Evolutionary conservation across 164 flowering plant genomes (phyloP), one percentile per base, ranked within the genome.

Genomic region (Dillenia turbinata): DNA sequence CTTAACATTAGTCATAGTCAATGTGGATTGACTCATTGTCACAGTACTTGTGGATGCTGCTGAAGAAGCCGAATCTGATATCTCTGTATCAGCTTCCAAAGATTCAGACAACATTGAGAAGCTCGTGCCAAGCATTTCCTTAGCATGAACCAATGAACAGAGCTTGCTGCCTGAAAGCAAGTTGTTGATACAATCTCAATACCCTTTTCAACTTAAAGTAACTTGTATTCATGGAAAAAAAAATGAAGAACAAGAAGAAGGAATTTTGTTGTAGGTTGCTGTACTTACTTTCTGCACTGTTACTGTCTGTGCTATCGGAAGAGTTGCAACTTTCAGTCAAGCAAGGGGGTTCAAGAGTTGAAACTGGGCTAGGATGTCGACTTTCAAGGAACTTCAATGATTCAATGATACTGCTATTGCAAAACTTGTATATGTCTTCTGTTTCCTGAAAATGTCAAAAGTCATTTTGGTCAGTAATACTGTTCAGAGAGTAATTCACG

Each of bases 51-150:
- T 67, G 9, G 54, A 60, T 47, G 75, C 77, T 10, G 71, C 52
- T n/a, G 94, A 89, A 69, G 93, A 82, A 46, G 93, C 95, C 8
- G 98, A 89, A 73, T 94, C 97, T 49, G 79, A 85, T 51, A 86
- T 79, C 44, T 90, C 98, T 12, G 69, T 55, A 52, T 84, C 92
- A 66, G 74, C 70, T 66, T 80, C 87, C 51, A 68, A 12, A 12
- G 61, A 43, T 54, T 62, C 49, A 47, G 60, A 58, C 56, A 69
- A 82, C 69, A 54, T 71, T 54, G 62, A 62, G 61, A 63, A 69
- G 67, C 51, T 70, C 22, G 60, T n/a, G 51, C 65, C 75, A 66
- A 68, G 26, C 51, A 71, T 48, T 61, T 81, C 79, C 50, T 67
- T 82, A 60, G 78, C 82, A 74, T 77, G 79, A 57, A 71, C 53